A percentile compares a stretch with the other conserved stretches of the same genome.
Evolutionary conservation across 2,329 filamentous ascomycete genomes (phyloP).

Genomic region (Pseudocercospora ulei): DNA sequence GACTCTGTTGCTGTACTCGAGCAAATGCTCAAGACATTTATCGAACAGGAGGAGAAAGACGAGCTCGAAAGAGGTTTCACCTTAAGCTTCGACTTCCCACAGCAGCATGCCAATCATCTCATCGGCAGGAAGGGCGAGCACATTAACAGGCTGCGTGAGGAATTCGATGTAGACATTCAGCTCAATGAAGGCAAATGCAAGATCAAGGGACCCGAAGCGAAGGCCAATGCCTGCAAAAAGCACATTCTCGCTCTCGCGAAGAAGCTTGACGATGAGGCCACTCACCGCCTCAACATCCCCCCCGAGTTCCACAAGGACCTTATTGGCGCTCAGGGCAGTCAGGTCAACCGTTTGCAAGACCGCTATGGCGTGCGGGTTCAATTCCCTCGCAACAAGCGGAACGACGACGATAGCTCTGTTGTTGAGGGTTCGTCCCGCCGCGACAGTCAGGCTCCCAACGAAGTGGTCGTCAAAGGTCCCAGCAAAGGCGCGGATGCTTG

Average conservation of each 20-base stretch:
- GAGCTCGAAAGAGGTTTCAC: constrained; percentile 89
- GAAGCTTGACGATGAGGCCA: constrained; percentile 83
- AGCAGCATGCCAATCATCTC: constrained; percentile 83
- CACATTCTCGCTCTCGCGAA: constrained; percentile 71
- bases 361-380: constrained; percentile 92
- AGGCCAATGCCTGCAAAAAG: constrained; percentile 75
- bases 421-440: constrained; percentile 57
- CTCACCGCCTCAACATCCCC: constrained; percentile 76
- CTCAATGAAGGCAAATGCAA: constrained; percentile 90
- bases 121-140: constrained; percentile 59
- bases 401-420: constrained; percentile 56
- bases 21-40: constrained; percentile 64
- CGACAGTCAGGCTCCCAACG: constrained; percentile 67
- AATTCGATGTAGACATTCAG: constrained; percentile 69
- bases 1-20: constrained; percentile 62
- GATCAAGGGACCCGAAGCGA: constrained; percentile 89
- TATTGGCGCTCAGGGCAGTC: constrained; percentile 76
- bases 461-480: constrained; percentile 82
- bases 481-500: constrained; percentile 88
- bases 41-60: constrained; percentile 80
- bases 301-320: constrained; percentile 89
- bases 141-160: constrained; percentile 58
- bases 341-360: constrained; percentile 84
- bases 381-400: constrained; percentile 62
- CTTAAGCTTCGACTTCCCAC: constrained; percentile 80